A percentile compares a stretch with the other conserved stretches of the same genome.
Evolutionary conservation across 1,284 basidiomycete genomes (phyloP).

Genomic region (Peniophora sp.): DNA sequence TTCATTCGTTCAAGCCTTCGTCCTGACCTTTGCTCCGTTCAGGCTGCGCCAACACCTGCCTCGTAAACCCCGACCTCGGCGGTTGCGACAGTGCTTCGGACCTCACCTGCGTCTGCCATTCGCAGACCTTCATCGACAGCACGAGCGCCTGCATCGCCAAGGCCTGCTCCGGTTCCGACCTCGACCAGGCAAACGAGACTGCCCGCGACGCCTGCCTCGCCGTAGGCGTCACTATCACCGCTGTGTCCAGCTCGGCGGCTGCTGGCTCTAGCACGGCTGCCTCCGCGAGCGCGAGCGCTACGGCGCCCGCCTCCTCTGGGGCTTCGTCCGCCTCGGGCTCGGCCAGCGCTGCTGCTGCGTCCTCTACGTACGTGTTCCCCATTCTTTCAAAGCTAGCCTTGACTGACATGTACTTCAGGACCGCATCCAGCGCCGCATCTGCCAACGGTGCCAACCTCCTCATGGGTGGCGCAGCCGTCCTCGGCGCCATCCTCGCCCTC

Average conservation of each 20-base stretch:
- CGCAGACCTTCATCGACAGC: conserved; percentile 32
- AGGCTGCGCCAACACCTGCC: conserved; percentile 46
- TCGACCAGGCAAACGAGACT: conserved; percentile 33
- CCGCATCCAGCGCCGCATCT: conserved; percentile 20
- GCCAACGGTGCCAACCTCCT: conserved; percentile 26
- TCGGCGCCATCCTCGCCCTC: conserved; percentile 31
- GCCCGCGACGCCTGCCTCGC: conserved; percentile 38
- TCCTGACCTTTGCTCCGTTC: conserved; percentile 1
- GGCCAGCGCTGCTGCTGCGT: not conserved
- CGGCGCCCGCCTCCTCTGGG: not conserved
- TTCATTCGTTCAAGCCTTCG: not conserved
- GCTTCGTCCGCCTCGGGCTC: not conserved
- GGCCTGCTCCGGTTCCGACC: conserved; percentile 38
- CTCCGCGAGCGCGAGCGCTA: conserved; percentile 1
- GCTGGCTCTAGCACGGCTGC: not conserved
- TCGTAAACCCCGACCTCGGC: conserved; percentile 30
- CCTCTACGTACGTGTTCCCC: not conserved
- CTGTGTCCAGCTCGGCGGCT: not conserved
- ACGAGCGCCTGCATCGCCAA: conserved; percentile 38
- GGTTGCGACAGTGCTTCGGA: conserved; percentile 32
- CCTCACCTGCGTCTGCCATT: conserved; percentile 46
- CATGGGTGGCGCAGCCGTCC: conserved; percentile 31
- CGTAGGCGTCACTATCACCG: conserved; percentile 34
- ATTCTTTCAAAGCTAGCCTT: conserved; percentile 6
- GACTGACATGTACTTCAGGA: conserved; percentile 1